These are phyloP conservation scores for Gloeopeniophorella convolvens DNA, from an alignment of 768 basidiomycete genomes.

Conservation along the genomic window DNA sequence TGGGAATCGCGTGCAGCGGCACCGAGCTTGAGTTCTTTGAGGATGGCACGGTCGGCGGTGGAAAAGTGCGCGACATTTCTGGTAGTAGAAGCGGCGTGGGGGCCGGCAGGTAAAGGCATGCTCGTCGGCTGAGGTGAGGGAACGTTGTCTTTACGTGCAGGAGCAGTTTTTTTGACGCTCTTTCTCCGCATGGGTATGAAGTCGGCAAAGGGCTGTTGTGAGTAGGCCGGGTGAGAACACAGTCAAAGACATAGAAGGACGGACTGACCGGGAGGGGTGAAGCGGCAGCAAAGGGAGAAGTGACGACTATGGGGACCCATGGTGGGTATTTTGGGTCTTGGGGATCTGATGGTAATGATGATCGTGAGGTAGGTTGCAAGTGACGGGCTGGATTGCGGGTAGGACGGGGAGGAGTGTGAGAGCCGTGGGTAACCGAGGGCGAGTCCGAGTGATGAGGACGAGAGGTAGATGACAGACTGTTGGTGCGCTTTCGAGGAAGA, in stretches of 20 bases:
- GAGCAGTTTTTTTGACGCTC: slow-evolving; percentile 8
- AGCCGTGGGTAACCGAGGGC: background rate
- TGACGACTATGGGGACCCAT: background rate
- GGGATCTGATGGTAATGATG: slow-evolving; percentile 13
- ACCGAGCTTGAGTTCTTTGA: slow-evolving; percentile 48
- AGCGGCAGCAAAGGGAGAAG: slow-evolving; percentile 5
- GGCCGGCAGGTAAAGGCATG: background rate
- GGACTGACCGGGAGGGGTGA: slow-evolving; percentile 12
- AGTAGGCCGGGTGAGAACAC: background rate
- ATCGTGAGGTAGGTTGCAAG: background rate
- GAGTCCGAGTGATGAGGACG: background rate
- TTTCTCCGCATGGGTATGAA: slow-evolving; percentile 15
- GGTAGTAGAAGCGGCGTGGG: background rate
- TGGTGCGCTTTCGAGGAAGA: slow-evolving; percentile 12
- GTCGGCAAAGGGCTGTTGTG: slow-evolving; percentile 15
- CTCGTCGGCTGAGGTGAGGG: background rate
- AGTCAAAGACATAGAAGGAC: background rate
- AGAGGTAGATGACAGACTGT: slow-evolving; percentile 4
- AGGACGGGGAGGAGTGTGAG: background rate
- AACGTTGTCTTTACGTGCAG: slow-evolving; percentile 10
- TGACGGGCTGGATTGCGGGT: background rate
- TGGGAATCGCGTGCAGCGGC: slow-evolving; percentile 48
- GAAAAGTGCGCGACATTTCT: slow-evolving; percentile 37
- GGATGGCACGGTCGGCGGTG: slow-evolving; percentile 54
- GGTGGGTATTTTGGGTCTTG: slow-evolving; percentile 1